Base-by-base conservation (phyloP, 495 filamentous ascomycete genomes). In the Penicillium bovifimosum region DNA sequence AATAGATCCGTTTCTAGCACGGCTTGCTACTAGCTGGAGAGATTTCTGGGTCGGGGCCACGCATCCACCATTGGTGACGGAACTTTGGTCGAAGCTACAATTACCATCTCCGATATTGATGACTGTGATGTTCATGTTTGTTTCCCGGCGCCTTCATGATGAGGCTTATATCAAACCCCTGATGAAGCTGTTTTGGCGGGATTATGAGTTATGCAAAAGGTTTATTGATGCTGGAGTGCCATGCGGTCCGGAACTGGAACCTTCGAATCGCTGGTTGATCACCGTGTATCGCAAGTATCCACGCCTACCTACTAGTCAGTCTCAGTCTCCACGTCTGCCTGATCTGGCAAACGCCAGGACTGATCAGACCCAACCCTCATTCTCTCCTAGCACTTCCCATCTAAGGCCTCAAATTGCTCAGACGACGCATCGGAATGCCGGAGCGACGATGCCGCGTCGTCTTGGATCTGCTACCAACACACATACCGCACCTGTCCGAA, bases 81-180 rank as follows among this genome's bases (percentile, higher is more conserved):
- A 18, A 9, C 42, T 54, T 13, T 16, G 5, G 13, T 2, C 13
- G 18, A 26, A 16, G n/a, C 20, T 54, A 8, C n/a, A 7, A 24
- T 7, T 39, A 6, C 31, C 33, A 2, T 53, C 51, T 13, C 42
- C 32, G 8, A 14, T 45, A 5, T 31, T 53, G 17, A 45, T 53
- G 33, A 41, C 32, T 26, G 42, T 47, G 32, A 53, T 53, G 41
- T 53, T 53, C 9, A 43, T 36, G 38, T 52, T 27, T 27, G 14
- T 44, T 17, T 31, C 36, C 9, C 29, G 49, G 26, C 28, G 20
- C 18, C 49, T 43, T 14, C 32, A 52, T 11, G 8, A 43, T 7
- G 38, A 42, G 9, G 9, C 9, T 6, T 35, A 18, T 28, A 34
- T 34, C n/a, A 16, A 41, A 13, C 1, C 33, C 5, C 20, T 54